phyloP scores from a whole-genome alignment of 305 asterid genomes.

The Solanum hybrid region DNA sequence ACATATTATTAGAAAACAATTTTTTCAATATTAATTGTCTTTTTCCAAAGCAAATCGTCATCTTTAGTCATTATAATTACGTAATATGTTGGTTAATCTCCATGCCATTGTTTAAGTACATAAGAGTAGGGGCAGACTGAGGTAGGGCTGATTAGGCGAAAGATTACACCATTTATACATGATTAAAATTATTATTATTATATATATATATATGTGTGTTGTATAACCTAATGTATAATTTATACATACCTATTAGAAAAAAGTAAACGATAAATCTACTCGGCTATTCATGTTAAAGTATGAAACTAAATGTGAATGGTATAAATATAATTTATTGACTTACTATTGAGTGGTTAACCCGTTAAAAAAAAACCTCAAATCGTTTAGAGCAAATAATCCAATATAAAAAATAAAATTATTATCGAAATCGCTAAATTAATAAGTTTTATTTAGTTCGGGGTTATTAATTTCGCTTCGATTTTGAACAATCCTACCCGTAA shows the following conservation, averaged over 20 bases:
- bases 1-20: not conserved
- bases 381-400: not conserved
- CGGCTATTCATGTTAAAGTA: not conserved
- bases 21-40: not conserved
- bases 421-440: too few species aligned
- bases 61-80: not conserved
- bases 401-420: too few species aligned
- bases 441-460: too few species aligned
- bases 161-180: too few species aligned
- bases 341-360: not conserved
- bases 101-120: not conserved
- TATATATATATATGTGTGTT: too few species aligned
- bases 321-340: too few species aligned
- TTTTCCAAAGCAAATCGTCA: not conserved
- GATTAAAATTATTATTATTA: too few species aligned
- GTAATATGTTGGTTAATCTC: not conserved
- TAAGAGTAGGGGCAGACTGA: not conserved
- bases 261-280: not conserved
- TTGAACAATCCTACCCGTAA: not conserved
- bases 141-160: not conserved
- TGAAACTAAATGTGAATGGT: not conserved
- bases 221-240: too few species aligned
- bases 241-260: not conserved
- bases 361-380: too few species aligned
- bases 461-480: too few species aligned